These are phyloP conservation scores for Teratosphaeria pseudoeucalypti DNA, from an alignment of 2,329 filamentous ascomycete species.

Conservation along the genomic window DNA sequence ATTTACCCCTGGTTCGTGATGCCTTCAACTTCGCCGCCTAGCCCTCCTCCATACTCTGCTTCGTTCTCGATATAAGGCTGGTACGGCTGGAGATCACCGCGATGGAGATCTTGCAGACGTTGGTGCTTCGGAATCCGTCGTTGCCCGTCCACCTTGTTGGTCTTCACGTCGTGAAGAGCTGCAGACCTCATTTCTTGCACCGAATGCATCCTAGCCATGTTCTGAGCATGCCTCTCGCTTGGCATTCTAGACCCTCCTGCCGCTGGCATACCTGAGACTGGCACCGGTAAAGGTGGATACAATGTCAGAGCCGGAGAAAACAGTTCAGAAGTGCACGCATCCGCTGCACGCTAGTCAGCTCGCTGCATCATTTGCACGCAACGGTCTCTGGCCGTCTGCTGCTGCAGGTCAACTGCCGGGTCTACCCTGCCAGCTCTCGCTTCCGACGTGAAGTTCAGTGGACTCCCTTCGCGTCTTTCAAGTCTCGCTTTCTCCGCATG, in stretches of 20 bases:
- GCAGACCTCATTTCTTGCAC: conserved; percentile 2
- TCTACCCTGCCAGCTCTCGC: background rate
- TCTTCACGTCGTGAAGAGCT: background rate
- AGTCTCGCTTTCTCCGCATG: background rate
- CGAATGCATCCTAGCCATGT: conserved; percentile 5
- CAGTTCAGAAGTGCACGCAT: background rate
- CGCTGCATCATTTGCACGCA: background rate
- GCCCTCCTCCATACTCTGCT: conserved; percentile 5
- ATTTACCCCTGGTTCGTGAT: background rate
- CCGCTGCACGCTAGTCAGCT: background rate
- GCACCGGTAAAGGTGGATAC: conserved; percentile 9
- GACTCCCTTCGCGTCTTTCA: background rate
- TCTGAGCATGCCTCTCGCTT: background rate
- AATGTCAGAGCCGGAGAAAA: background rate
- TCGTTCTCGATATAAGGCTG: conserved; percentile 19
- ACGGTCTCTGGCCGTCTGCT: background rate
- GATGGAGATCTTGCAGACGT: conserved; percentile 11
- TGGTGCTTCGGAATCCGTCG: conserved; percentile 5
- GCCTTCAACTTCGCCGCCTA: conserved; percentile 5
- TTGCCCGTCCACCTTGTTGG: background rate
- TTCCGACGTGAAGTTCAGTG: background rate
- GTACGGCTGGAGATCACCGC: conserved; percentile 10
- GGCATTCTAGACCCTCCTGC: background rate
- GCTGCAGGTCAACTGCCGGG: background rate
- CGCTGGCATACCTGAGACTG: conserved; percentile 3